Evolutionary conservation across 2,329 filamentous ascomycete genomes (phyloP).

Genomic region (Phaeosphaeria sp.): DNA sequence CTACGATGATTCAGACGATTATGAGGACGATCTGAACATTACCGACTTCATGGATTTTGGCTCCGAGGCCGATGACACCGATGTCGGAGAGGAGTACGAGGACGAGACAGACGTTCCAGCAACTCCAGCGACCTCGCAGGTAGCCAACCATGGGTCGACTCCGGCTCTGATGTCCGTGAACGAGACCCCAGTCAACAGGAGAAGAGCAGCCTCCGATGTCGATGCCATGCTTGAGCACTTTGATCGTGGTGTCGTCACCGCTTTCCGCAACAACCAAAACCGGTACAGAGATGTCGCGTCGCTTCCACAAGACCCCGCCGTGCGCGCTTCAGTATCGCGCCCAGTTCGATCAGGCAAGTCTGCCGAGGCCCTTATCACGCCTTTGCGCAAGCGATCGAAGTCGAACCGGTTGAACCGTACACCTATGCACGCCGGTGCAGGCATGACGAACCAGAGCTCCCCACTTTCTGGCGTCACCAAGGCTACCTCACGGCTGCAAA

Average conservation of each 20-base stretch:
- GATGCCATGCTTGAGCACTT: constrained; percentile 51
- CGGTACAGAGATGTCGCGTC: constrained; percentile 47
- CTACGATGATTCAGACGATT: constrained; percentile 65
- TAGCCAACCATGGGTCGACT: constrained; percentile 37
- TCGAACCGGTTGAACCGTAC: constrained; percentile 35
- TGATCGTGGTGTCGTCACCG: constrained; percentile 59
- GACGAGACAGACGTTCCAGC: constrained; percentile 43
- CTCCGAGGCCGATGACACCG: constrained; percentile 42
- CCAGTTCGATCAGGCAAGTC: constrained; percentile 49
- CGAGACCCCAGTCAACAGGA: constrained; percentile 33
- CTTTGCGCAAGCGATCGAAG: constrained; percentile 45
- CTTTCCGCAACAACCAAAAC: constrained; percentile 50
- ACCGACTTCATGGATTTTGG: constrained; percentile 50
- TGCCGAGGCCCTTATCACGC: constrained; percentile 49
- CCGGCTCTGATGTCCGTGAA: constrained; percentile 34
- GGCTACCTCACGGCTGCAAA: constrained; percentile 33
- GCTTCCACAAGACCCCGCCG: constrained; percentile 45
- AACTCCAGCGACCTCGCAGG: constrained; percentile 43
- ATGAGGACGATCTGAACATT: constrained; percentile 58
- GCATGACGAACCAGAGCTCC: constrained; percentile 27
- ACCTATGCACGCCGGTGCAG: constrained; percentile 23
- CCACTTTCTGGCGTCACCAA: constrained; percentile 41
- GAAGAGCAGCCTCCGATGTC: constrained; percentile 40
- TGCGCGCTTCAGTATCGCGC: constrained; percentile 44
- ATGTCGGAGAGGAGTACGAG: constrained; percentile 44